Base-by-base conservation (phyloP, 441 rosid genomes). In the Pelargonium australe region DNA sequence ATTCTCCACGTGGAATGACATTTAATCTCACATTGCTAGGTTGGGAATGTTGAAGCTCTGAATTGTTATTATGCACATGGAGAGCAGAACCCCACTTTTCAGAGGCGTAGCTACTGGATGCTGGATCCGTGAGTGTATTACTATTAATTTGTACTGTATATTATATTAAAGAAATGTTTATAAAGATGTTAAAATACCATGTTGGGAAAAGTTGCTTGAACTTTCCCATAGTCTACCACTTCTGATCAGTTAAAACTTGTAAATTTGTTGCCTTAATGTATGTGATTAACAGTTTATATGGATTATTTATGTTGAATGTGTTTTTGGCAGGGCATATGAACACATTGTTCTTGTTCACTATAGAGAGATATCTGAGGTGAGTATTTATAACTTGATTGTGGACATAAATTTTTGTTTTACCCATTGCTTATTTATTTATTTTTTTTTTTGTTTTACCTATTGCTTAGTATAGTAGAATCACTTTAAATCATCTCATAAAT, bases 51-150 rank as follows among this genome's bases (percentile, higher is more conserved):
- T 12, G 97, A 92, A 75, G 85, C 95, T 65, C 80, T 95, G 73
- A 88, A 79, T 79, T 92, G 98, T 84, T 95, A 92, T 71, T 92
- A 95, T 76, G 98, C 94, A 25, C 98, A 86, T 79, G 98, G 98
- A 69, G 98, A 90, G 83, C 78, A 80, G 16, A 87, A 85, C 31
- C 87, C 89, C 4, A 78, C n/a, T 69, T 95, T 95, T 75, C 92
- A 85, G 80, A 87, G 98, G 63, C 95, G 99, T 45, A 87, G 91
- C 89, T 95, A 80, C 80, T 95, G 98, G 99, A 95, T 95, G 87
- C 83, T 92, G 74, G 97, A 95, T 68, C 86, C 83, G 98, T 95
- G 80, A 86, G 97, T 87, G 19, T 70, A 16, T 69, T 68, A 70
- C 4, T 69, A 23, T 67, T 69, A n/a, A 19, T 67, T 70, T 62